Percentiles rank a stretch among this genome's conserved stretches.
phyloP scores from a whole-genome alignment of 1,284 basidiomycete genomes.

The Rugiboletus extremiorientalis region DNA sequence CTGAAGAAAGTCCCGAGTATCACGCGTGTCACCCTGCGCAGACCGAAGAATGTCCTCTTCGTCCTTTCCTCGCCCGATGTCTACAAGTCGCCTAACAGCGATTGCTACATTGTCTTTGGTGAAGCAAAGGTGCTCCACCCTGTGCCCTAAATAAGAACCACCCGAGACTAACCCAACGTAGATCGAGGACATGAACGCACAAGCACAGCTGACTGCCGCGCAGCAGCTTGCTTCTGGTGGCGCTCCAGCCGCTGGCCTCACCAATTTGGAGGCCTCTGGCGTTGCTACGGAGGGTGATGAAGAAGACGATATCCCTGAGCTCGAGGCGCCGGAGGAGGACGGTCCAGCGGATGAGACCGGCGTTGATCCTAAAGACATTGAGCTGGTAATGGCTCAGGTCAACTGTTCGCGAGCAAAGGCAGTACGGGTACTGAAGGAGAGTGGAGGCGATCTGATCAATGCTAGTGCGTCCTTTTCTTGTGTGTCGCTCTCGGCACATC shows the following conservation, averaged over 20 bases:
- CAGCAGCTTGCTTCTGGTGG: conserved; percentile 74
- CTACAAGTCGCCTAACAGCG: conserved; percentile 96
- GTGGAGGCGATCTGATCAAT: conserved; percentile 90
- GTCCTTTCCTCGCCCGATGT: conserved; percentile 95
- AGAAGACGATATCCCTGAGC: conserved; percentile 79
- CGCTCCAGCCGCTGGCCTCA: conserved; percentile 44
- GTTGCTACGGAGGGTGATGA: conserved; percentile 59
- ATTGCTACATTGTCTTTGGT: conserved; percentile 98
- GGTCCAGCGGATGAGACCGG: conserved; percentile 77
- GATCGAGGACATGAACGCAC: conserved; percentile 90
- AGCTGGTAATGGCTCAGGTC: conserved; percentile 89
- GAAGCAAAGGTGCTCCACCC: conserved; percentile 78
- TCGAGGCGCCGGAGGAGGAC: conserved; percentile 79
- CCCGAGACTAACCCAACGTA: conserved; percentile 29
- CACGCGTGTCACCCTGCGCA: conserved; percentile 91
- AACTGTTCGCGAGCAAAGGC: conserved; percentile 86
- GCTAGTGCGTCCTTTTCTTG: conserved; percentile 68
- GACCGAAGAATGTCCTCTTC: conserved; percentile 95
- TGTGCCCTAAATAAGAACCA: conserved; percentile 2
- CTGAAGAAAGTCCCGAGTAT: conserved; percentile 92
- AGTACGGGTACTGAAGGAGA: conserved; percentile 84
- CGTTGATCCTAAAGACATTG: conserved; percentile 93
- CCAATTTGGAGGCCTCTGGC: conserved; percentile 55
- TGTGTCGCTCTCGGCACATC: conserved; percentile 46
- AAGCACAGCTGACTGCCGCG: conserved; percentile 81